Conservation (phyloP, 768 basidiomycete genomes). For the Pleurotus giganteus region DNA sequence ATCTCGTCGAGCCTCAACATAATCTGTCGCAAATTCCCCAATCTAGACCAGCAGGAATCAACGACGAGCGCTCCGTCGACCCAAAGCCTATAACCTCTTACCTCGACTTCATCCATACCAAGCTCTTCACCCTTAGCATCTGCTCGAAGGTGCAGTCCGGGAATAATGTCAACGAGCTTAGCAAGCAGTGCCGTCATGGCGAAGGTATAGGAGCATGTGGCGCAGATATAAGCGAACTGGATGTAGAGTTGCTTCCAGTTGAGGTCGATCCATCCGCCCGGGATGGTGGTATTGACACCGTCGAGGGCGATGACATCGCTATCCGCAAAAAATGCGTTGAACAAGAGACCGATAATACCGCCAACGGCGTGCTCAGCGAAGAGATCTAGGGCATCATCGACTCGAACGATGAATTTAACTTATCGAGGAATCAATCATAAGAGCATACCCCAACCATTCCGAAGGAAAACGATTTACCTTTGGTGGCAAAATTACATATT, state of each 20-base stretch:
- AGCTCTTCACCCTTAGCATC: conserved; percentile 55
- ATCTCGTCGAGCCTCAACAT: conserved; percentile 68
- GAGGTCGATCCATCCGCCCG: conserved; percentile 73
- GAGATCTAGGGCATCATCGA: conserved; percentile 91
- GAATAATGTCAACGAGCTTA: conserved; percentile 53
- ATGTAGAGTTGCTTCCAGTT: conserved; percentile 81
- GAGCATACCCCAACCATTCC: not conserved
- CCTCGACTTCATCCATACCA: conserved; percentile 74
- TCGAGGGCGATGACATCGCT: conserved; percentile 63
- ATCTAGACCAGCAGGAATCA: conserved; percentile 36
- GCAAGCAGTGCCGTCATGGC: conserved; percentile 60
- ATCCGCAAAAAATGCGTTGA: conserved; percentile 77
- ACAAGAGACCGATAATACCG: conserved; percentile 71
- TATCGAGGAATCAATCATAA: conserved; percentile 12
- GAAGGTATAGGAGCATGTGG: conserved; percentile 57
- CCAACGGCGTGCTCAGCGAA: conserved; percentile 91
- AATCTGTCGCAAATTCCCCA: conserved; percentile 69
- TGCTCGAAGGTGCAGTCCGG: conserved; percentile 54
- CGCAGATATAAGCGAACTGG: conserved; percentile 65
- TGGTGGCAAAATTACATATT: conserved; percentile 82
- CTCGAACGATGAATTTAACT: conserved; percentile 68
- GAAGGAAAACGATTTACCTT: conserved; percentile 43
- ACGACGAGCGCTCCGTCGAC: not conserved
- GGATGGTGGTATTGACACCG: conserved; percentile 50
- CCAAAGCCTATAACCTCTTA: conserved; percentile 24